These are phyloP conservation scores for Poteriospumella lacustris DNA, from an alignment of 108 stramenopile genomes.

Conservation along the genomic window DNA sequence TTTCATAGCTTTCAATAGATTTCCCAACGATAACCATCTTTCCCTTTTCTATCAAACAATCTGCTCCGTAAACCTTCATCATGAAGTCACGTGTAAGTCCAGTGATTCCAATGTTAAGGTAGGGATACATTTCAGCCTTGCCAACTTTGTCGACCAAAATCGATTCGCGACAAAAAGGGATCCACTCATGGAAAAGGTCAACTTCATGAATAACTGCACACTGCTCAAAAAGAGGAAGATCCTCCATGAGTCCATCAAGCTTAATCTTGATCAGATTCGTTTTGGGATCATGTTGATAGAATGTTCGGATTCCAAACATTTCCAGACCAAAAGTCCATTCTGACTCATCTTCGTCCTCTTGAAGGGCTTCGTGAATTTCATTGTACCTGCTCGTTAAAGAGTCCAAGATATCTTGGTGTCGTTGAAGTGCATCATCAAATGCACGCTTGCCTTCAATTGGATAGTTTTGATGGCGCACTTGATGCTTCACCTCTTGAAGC, in stretches of 20 bases:
- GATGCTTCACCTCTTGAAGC: no score
- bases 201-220: slow-evolving; percentile 75
- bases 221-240: slow-evolving; percentile 80
- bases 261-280: background rate
- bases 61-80: background rate
- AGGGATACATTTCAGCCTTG: slow-evolving; percentile 74
- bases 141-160: slow-evolving; percentile 66
- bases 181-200: slow-evolving; percentile 79
- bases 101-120: slow-evolving; percentile 54
- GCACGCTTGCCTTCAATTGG: no score
- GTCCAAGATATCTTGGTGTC: no score
- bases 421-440: no score
- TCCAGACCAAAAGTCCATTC: no score
- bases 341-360: no score
- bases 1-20: background rate
- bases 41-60: background rate
- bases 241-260: slow-evolving; percentile 39
- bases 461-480: no score
- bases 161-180: slow-evolving; percentile 68
- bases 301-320: no score
- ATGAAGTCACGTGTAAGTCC: background rate
- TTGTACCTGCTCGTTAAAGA: no score
- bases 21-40: slow-evolving; percentile 1
- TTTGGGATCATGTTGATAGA: background rate
- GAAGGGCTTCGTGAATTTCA: no score